Evolutionary conservation across 208 protist genomes (phyloP).

Genomic region (Trichomonas vaginalis): DNA sequence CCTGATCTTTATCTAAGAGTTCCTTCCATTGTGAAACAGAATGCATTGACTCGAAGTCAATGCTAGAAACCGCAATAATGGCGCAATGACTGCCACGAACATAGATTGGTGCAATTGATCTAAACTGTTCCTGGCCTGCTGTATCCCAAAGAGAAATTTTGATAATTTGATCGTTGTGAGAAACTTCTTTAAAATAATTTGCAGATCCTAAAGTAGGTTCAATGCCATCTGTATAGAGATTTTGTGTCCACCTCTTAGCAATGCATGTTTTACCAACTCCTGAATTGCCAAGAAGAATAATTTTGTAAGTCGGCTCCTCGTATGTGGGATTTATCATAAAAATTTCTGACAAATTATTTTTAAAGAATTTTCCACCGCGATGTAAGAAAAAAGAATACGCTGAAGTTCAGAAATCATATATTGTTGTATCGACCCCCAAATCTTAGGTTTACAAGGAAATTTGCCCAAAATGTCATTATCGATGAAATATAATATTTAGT

Average conservation of each 20-base stretch:
- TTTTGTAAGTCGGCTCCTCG: background rate
- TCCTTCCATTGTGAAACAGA: background rate
- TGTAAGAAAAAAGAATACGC: no score
- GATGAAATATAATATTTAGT: no score
- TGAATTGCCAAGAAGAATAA: background rate
- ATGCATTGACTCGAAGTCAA: background rate
- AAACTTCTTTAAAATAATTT: background rate
- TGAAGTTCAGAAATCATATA: no score
- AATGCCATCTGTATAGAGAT: background rate
- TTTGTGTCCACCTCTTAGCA: background rate
- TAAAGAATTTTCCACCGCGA: no score
- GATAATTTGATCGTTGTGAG: background rate
- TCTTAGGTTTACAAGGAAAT: no score
- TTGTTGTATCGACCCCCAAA: no score
- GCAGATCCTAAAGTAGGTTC: background rate
- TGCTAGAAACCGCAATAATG: background rate
- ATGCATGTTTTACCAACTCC: slow-evolving; percentile 5
- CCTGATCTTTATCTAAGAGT: background rate
- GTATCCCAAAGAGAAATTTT: background rate
- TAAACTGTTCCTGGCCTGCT: background rate
- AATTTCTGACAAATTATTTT: no score
- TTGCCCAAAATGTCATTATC: no score
- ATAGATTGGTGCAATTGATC: background rate
- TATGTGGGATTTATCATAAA: background rate
- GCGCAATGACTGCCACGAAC: background rate